Evolutionary conservation across 345 rosid genomes (phyloP).

Genomic region (Euphorbia peplus): DNA sequence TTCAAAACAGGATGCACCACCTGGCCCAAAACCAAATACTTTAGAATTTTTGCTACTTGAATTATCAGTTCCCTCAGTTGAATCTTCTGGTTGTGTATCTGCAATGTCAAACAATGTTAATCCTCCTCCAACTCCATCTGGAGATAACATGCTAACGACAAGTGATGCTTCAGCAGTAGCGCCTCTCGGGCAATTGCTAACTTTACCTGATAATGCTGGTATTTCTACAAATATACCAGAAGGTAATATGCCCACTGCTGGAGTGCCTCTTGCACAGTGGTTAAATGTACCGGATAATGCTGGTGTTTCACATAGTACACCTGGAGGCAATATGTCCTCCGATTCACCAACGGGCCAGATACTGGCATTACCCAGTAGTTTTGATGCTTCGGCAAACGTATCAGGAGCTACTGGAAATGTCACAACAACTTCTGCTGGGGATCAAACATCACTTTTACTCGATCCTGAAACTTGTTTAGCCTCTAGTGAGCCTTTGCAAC

Average conservation of each 20-base stretch:
- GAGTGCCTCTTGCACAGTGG: slow-evolving; percentile 19
- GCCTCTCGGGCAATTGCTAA: slow-evolving; percentile 14
- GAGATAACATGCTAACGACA: slow-evolving; percentile 8
- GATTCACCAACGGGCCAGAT: slow-evolving; percentile 22
- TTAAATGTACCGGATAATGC: slow-evolving; percentile 5
- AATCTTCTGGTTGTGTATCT: slow-evolving; percentile 13
- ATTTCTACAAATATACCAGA: slow-evolving; percentile 23
- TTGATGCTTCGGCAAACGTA: slow-evolving; percentile 9
- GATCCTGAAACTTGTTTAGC: slow-evolving; percentile 16
- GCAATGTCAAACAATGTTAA: slow-evolving; percentile 19
- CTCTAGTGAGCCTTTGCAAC: slow-evolving; percentile 22
- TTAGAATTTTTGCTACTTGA: slow-evolving; percentile 61
- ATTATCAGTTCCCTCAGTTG: slow-evolving; percentile 37
- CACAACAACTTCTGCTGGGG: background rate
- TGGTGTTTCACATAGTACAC: slow-evolving; percentile 18
- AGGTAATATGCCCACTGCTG: slow-evolving; percentile 11
- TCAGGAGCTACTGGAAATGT: background rate
- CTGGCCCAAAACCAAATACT: slow-evolving; percentile 40
- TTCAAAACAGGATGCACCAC: slow-evolving; percentile 25
- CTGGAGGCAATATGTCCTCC: slow-evolving; percentile 20
- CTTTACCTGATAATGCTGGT: slow-evolving; percentile 7
- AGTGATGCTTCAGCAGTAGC: slow-evolving; percentile 13
- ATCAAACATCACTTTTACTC: slow-evolving; percentile 6
- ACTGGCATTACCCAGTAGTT: slow-evolving; percentile 8
- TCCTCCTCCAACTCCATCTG: slow-evolving; percentile 21